These are phyloP conservation scores for Pseudogymnoascus verrucosus DNA, from an alignment of 2,329 filamentous ascomycete genomes.

Conservation along the genomic window DNA sequence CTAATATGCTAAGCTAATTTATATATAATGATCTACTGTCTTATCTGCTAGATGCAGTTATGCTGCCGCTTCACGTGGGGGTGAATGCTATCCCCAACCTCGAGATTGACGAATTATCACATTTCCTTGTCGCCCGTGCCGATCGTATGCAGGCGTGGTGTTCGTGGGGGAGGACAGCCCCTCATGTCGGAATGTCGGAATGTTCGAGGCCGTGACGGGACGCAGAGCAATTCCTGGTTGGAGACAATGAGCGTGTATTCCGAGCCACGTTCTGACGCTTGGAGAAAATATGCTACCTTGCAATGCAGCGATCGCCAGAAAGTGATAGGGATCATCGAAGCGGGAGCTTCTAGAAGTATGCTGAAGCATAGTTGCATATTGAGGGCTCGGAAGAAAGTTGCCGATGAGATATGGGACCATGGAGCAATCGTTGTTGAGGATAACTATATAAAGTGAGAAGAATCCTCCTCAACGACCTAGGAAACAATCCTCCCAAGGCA, in stretches of 20 bases:
- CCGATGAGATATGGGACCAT: neutral
- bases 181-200: neutral
- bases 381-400: neutral
- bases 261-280: slow-evolving; percentile 1
- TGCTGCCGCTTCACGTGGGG: neutral
- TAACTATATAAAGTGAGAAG: neutral
- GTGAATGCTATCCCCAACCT: neutral
- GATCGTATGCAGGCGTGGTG: neutral
- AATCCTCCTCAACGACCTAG: neutral
- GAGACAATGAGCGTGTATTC: neutral
- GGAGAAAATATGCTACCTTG: neutral
- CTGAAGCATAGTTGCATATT: neutral
- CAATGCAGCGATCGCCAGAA: neutral
- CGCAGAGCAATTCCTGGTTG: neutral
- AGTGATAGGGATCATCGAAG: neutral
- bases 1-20: neutral
- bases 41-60: neutral
- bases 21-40: neutral
- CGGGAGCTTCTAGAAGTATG: neutral
- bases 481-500: neutral
- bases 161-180: neutral
- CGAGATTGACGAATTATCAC: slow-evolving; percentile 1
- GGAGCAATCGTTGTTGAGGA: neutral
- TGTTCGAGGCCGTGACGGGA: neutral
- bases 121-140: neutral